Evolutionary conservation across 202 grass and related monocot species (phyloP).

Genomic region (Dendrocalamus latiflorus): DNA sequence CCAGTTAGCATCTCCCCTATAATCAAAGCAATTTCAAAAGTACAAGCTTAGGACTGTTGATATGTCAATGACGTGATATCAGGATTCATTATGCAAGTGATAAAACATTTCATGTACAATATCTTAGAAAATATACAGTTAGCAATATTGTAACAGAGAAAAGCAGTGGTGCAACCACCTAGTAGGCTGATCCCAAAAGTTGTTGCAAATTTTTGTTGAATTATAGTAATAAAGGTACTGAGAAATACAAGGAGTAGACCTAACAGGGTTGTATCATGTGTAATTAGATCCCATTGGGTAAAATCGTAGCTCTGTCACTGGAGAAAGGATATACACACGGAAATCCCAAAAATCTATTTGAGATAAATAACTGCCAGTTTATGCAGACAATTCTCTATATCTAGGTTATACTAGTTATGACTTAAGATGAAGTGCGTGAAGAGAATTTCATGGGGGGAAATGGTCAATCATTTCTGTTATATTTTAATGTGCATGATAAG

Average conservation of each 20-base stretch:
- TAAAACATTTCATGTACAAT: not conserved
- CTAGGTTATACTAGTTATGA: not conserved
- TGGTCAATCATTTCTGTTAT: not conserved
- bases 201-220: not conserved
- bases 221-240: not conserved
- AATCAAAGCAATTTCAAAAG: too few relatives aligned
- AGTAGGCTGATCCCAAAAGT: not conserved
- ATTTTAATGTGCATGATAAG: not conserved
- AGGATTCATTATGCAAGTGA: not conserved
- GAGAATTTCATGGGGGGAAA: not conserved
- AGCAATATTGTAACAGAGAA: not conserved
- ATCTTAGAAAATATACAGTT: not conserved
- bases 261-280: not conserved
- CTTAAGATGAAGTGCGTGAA: not conserved
- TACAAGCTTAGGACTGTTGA: conserved; percentile 15
- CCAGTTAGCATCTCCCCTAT: too few relatives aligned
- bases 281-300: not conserved
- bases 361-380: not conserved
- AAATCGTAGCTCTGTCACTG: not conserved
- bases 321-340: conserved; percentile 1
- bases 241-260: not conserved
- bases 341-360: not conserved
- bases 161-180: not conserved
- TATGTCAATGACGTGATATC: not conserved
- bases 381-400: not conserved